Conservation (phyloP, 768 basidiomycete species). For the Tricholoma matsutake region DNA sequence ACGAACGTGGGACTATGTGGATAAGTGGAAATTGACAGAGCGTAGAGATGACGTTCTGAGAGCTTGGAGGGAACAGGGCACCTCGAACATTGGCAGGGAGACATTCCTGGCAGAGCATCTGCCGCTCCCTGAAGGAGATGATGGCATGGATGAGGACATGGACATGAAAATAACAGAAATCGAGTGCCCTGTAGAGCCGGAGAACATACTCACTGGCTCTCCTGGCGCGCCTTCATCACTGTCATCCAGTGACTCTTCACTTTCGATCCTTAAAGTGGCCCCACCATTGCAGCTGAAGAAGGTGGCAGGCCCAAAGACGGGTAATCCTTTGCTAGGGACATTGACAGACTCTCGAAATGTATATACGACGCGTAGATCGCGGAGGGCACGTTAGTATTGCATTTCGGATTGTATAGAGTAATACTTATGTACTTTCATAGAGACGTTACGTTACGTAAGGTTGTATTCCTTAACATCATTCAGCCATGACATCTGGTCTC, state of each 20-base stretch:
- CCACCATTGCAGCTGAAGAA: slow-evolving; percentile 15
- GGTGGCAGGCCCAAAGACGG: slow-evolving; percentile 10
- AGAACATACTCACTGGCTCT: slow-evolving; percentile 13
- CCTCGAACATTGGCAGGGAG: slow-evolving; percentile 26
- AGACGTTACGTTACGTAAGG: neutral
- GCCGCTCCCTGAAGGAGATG: slow-evolving; percentile 28
- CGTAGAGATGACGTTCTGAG: slow-evolving; percentile 58
- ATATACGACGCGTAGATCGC: slow-evolving; percentile 32
- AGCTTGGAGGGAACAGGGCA: slow-evolving; percentile 40
- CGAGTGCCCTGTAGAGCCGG: slow-evolving; percentile 8
- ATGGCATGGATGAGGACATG: slow-evolving; percentile 24
- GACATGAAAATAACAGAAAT: slow-evolving; percentile 4
- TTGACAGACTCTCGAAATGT: slow-evolving; percentile 44
- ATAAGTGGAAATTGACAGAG: slow-evolving; percentile 70
- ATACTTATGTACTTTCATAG: neutral
- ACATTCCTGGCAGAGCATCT: slow-evolving; percentile 38
- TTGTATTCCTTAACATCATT: neutral
- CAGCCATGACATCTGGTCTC: slow-evolving; percentile 61
- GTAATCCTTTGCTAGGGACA: slow-evolving; percentile 26
- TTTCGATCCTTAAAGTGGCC: slow-evolving; percentile 25
- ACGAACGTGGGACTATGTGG: slow-evolving; percentile 65
- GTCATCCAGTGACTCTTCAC: slow-evolving; percentile 41
- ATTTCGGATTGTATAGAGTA: neutral
- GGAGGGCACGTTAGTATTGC: slow-evolving; percentile 26
- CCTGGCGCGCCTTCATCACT: slow-evolving; percentile 27